Percentiles rank a stretch among this genome's conserved stretches.
Conservation (phyloP, 1,284 basidiomycete species). For the Ganoderma boninense region DNA sequence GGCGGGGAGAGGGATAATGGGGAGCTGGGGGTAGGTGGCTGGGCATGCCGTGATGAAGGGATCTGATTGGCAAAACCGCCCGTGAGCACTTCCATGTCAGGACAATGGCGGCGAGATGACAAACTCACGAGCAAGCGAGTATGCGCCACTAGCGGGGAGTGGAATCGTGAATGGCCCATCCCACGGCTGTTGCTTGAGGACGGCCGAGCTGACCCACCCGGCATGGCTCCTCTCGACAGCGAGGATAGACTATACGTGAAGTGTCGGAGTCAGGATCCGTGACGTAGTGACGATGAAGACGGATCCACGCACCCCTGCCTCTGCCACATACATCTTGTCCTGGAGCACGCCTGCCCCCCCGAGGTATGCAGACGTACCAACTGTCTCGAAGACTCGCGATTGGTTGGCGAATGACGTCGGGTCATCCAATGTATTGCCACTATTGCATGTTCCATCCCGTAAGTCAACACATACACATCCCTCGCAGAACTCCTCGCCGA, state of each 20-base stretch:
- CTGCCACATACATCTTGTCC: slow-evolving; percentile 30
- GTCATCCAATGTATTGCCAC: slow-evolving; percentile 53
- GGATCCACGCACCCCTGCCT: slow-evolving; percentile 22
- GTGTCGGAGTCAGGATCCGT: background rate
- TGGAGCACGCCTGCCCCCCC: slow-evolving; percentile 49
- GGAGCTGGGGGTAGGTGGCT: slow-evolving; percentile 43
- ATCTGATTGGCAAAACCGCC: slow-evolving; percentile 34
- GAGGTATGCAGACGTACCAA: slow-evolving; percentile 59
- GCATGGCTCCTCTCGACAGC: slow-evolving; percentile 58
- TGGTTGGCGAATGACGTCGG: slow-evolving; percentile 56
- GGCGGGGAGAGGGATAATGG: slow-evolving; percentile 50
- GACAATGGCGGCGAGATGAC: background rate
- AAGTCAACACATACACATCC: background rate
- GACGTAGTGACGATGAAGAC: background rate
- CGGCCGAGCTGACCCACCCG: slow-evolving; percentile 59
- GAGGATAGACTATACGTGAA: slow-evolving; percentile 46
- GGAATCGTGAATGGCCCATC: slow-evolving; percentile 63
- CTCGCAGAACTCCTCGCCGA: background rate
- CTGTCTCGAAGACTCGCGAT: slow-evolving; percentile 61
- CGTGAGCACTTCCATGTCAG: background rate
- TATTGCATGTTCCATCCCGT: background rate
- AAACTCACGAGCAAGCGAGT: slow-evolving; percentile 46
- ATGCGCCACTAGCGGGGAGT: slow-evolving; percentile 57
- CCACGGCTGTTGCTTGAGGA: slow-evolving; percentile 59
- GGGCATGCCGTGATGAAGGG: slow-evolving; percentile 60